These are phyloP conservation scores for Rhinocladiella mackenziei DNA, from an alignment of 2,329 filamentous ascomycete genomes.

Conservation along the genomic window DNA sequence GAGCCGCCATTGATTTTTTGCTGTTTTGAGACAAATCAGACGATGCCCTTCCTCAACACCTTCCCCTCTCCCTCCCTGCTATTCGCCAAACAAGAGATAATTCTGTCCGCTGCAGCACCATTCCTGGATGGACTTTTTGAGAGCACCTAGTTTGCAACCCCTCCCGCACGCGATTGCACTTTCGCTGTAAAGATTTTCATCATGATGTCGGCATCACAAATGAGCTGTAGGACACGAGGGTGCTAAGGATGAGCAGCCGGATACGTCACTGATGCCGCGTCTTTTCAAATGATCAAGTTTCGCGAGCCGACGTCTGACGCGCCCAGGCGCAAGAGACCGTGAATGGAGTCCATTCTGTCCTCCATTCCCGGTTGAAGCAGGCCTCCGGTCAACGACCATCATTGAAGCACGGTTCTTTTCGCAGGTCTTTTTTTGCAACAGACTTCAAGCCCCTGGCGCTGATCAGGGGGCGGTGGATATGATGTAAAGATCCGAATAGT, in stretches of 20 bases:
- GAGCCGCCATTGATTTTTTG: slow-evolving; percentile 1
- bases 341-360: background rate
- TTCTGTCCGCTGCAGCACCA: background rate
- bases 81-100: background rate
- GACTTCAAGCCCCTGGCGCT: slow-evolving; percentile 7
- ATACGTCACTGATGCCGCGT: too few species aligned
- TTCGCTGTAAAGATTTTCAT: too few species aligned
- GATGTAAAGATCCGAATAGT: slow-evolving; percentile 13
- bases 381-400: slow-evolving; percentile 4
- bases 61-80: background rate
- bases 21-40: background rate
- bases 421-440: slow-evolving; percentile 3
- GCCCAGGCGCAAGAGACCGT: background rate
- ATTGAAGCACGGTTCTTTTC: slow-evolving; percentile 15
- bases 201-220: too few species aligned
- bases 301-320: background rate
- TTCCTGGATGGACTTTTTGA: too few species aligned
- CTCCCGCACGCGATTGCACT: too few species aligned
- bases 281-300: too few species aligned
- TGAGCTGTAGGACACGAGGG: too few species aligned
- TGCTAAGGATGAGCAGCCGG: too few species aligned
- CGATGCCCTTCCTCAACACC: background rate
- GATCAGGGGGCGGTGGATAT: slow-evolving; percentile 7
- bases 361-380: slow-evolving; percentile 10
- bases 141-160: too few species aligned